Base-by-base conservation (phyloP, 2,329 filamentous ascomycete genomes). In the Calonectria montana region DNA sequence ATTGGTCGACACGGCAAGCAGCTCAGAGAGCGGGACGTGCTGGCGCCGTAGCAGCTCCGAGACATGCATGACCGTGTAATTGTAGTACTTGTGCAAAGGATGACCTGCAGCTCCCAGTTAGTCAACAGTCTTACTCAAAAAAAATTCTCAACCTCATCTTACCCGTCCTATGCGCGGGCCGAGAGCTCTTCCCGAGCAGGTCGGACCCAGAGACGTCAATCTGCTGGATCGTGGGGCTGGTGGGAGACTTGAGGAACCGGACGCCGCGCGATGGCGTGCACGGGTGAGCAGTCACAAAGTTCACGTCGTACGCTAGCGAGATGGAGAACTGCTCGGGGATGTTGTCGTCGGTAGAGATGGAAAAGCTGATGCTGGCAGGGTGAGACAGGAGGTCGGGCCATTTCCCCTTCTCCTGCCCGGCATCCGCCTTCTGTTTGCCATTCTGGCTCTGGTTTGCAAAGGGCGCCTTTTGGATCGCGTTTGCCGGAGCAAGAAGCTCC, bases 281-380 rank as follows among this genome's bases (percentile, higher is more conserved):
- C 0, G 91, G 91, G 75, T 92, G 90, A 0, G 91, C 91, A 1
- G 91, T 92, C 21, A 92, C 89, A 78, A 93, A 93, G 75, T 88
- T 88, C 25, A 92, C 86, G 70, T 93, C 91, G 74, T 91, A 88
- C 7, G 83, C 81, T 12, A 93, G 81, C 1, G 85, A 77, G 64
- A 88, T 85, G 2, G 84, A 84, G 65, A 86, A 76, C 67, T 87
- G 82, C 53, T 85, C 82, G 1, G 84, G 83, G 2, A 81, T 78
- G 2, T 84, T 82, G 35, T 86, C 85, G 55, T 83, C 82, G 48
- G 84, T 76, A 1, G 80, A 79, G 6, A 85, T 82, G 2, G 73
- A 77, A 59, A 85, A 85, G 48, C 76, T 81, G 61, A 84, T 68
- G 35, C 76, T 81, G 43, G 83, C 82, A 4, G 84, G 83, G 64